These are phyloP conservation scores for Beverwykella pulmonaria DNA, from an alignment of 495 filamentous ascomycete species.

Conservation along the genomic window DNA sequence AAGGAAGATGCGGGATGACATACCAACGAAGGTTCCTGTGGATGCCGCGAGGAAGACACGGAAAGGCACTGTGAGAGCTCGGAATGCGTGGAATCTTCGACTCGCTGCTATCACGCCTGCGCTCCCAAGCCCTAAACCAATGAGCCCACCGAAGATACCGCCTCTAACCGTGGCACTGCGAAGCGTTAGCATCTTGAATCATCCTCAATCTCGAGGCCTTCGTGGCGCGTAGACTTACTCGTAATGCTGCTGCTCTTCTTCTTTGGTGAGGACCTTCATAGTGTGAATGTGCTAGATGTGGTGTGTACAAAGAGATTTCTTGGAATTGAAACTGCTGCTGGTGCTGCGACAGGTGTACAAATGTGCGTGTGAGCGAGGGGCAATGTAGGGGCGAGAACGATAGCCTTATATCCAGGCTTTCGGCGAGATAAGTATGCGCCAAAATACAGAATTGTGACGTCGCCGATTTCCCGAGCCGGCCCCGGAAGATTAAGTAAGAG, in stretches of 20 bases:
- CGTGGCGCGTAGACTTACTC: conserved; percentile 48
- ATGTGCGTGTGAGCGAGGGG: background rate
- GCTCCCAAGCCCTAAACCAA: conserved; percentile 64
- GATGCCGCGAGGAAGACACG: conserved; percentile 87
- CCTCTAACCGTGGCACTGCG: conserved; percentile 72
- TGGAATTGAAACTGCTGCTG: background rate
- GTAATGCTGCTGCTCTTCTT: conserved; percentile 78
- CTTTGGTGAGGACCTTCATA: conserved; percentile 95
- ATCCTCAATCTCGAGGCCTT: background rate
- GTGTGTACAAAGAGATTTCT: background rate
- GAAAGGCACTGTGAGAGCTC: conserved; percentile 81
- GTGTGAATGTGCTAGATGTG: conserved; percentile 30
- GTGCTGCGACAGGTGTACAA: background rate
- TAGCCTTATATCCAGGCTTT: background rate
- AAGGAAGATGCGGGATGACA: conserved; percentile 10
- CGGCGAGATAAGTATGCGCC: background rate
- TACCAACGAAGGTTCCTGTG: conserved; percentile 74
- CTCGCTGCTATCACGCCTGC: conserved; percentile 64
- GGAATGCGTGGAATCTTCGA: conserved; percentile 70
- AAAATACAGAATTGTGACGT: conserved; percentile 22
- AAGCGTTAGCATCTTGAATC: conserved; percentile 48
- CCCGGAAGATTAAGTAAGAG: background rate
- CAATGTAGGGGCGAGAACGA: background rate
- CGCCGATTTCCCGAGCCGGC: conserved; percentile 21
- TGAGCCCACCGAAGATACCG: conserved; percentile 67